phyloP scores from a whole-genome alignment of 495 filamentous ascomycete species.

The Penicillium parvum region DNA sequence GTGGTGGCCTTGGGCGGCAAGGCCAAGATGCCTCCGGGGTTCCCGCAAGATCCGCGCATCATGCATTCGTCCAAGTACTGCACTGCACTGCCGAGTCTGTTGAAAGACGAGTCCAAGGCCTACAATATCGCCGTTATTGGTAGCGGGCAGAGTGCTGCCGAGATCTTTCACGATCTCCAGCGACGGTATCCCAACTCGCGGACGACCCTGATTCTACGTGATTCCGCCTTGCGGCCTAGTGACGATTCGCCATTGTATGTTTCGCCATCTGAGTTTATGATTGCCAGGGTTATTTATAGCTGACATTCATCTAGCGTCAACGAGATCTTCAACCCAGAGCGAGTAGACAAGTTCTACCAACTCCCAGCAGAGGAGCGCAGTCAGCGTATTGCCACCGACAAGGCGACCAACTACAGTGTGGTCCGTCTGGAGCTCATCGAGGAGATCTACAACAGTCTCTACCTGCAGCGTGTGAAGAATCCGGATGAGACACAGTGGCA shows the following conservation, averaged over 20 bases:
- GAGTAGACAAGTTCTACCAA: constrained; percentile 68
- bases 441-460: constrained; percentile 76
- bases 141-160: constrained; percentile 86
- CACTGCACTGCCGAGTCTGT: constrained; percentile 52
- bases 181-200: constrained; percentile 75
- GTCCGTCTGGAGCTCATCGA: constrained; percentile 85
- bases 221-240: constrained; percentile 76
- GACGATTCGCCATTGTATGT: constrained; percentile 94
- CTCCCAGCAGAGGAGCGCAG: constrained; percentile 57
- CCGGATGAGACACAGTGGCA: constrained; percentile 70
- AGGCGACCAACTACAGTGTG: constrained; percentile 88
- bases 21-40: constrained; percentile 65
- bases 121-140: constrained; percentile 82
- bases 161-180: constrained; percentile 90
- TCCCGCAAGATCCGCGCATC: constrained; percentile 63
- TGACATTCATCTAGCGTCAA: constrained; percentile 64
- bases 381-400: constrained; percentile 58
- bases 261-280: background rate
- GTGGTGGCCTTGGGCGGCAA: constrained; percentile 81
- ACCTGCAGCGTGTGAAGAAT: constrained; percentile 72
- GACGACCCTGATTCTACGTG: constrained; percentile 71
- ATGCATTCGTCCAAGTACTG: constrained; percentile 91
- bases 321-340: constrained; percentile 87
- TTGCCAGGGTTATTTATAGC: constrained; percentile 24
- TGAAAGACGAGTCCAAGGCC: constrained; percentile 51